Percentiles rank a stretch among this genome's conserved stretches.
Evolutionary conservation across 169 alveolate species (phyloP).

Genomic region (Plasmodium coatneyi): DNA sequence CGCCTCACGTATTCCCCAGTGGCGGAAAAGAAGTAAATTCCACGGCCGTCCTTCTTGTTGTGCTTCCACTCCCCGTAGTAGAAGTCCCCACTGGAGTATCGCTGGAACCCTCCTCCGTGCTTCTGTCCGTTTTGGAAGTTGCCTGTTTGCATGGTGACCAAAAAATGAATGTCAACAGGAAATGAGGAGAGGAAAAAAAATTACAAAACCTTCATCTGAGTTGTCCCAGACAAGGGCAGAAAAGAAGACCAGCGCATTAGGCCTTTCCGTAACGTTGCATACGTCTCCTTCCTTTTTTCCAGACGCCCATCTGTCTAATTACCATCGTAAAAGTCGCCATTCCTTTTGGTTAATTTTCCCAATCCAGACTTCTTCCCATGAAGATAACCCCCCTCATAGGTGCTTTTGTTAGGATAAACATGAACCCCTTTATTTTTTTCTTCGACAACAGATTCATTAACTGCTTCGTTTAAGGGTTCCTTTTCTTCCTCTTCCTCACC

Average conservation of each 20-base stretch:
- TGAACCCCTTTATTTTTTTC: conserved; percentile 1
- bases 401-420: conserved; percentile 29
- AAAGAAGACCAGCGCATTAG: not conserved
- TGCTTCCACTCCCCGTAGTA: conserved; percentile 92
- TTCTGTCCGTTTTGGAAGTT: conserved; percentile 86
- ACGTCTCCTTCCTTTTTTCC: not conserved
- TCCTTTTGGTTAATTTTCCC: conserved; percentile 12
- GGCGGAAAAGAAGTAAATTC: conserved; percentile 89
- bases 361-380: conserved; percentile 17
- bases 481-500: conserved; percentile 23
- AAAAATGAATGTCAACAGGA: not conserved
- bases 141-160: conserved; percentile 77
- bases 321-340: conserved; percentile 21
- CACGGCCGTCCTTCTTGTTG: conserved; percentile 93
- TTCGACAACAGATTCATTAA: not conserved
- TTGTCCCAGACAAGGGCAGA: not conserved
- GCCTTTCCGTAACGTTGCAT: not conserved
- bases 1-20: conserved; percentile 87
- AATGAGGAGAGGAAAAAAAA: not conserved
- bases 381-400: conserved; percentile 22
- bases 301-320: not conserved
- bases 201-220: not conserved
- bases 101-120: conserved; percentile 93
- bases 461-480: conserved; percentile 3
- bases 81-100: conserved; percentile 90